Percentiles rank a stretch among this genome's conserved stretches.
phyloP scores from a whole-genome alignment of 331 rosid species.

The Quercus phellos region DNA sequence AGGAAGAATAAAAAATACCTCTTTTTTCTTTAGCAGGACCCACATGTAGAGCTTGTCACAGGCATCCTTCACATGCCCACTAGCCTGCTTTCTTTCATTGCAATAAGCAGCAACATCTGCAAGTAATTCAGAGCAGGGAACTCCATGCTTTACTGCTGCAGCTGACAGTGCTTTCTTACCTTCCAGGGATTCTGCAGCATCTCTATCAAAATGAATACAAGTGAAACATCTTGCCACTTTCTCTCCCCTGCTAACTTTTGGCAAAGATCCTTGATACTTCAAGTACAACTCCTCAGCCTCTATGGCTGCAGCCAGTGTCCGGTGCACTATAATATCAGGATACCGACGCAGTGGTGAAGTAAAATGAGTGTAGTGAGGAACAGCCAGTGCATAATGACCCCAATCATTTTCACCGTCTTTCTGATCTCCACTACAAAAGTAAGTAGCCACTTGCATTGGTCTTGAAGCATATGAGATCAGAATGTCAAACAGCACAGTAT shows the following conservation, averaged over 20 bases:
- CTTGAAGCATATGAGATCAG: conserved; percentile 63
- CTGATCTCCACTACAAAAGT: conserved; percentile 72
- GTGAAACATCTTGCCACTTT: conserved; percentile 51
- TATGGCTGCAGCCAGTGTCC: conserved; percentile 66
- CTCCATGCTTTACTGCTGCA: conserved; percentile 63
- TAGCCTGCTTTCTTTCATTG: conserved; percentile 74
- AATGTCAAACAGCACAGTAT: conserved; percentile 54
- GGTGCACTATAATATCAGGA: conserved; percentile 90
- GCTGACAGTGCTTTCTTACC: conserved; percentile 53
- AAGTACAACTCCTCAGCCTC: conserved; percentile 77
- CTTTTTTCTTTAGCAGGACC: conserved; percentile 62
- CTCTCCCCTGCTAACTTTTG: conserved; percentile 25
- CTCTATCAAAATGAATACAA: conserved; percentile 57
- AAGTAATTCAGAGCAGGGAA: conserved; percentile 54
- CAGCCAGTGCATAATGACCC: conserved; percentile 77
- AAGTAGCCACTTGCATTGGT: conserved; percentile 79
- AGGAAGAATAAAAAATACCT: conserved; percentile 40
- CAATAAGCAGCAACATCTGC: conserved; percentile 56
- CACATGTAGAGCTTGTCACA: conserved; percentile 76
- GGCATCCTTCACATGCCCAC: conserved; percentile 70
- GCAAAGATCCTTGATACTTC: conserved; percentile 32
- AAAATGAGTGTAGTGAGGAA: conserved; percentile 84
- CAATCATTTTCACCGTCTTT: conserved; percentile 46
- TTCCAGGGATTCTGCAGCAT: conserved; percentile 62
- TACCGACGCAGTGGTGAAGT: conserved; percentile 87